Conservation (phyloP, 2,329 filamentous ascomycete species). For the Monilinia vaccinii-corymbosi region DNA sequence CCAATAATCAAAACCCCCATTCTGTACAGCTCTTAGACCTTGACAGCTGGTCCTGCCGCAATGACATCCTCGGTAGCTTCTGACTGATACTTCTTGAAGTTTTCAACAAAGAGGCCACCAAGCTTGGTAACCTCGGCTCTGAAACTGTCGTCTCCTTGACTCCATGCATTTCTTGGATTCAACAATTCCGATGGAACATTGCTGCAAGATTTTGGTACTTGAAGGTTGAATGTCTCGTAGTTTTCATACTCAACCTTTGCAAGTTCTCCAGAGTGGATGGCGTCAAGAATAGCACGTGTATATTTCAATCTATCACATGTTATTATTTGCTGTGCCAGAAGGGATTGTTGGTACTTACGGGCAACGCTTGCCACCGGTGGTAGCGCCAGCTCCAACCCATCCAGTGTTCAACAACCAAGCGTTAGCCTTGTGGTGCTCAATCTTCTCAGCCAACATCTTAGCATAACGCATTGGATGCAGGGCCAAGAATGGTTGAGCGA, state of each 20-base stretch:
- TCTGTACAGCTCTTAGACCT: conserved; percentile 11
- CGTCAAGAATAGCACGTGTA: conserved; percentile 94
- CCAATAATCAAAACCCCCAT: background rate
- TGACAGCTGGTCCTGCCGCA: conserved; percentile 46
- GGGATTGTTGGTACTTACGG: conserved; percentile 37
- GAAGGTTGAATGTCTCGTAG: conserved; percentile 94
- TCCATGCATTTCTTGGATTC: conserved; percentile 93
- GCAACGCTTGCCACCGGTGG: conserved; percentile 91
- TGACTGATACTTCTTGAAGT: conserved; percentile 92
- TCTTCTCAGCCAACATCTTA: conserved; percentile 97
- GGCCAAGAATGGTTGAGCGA: conserved; percentile 97
- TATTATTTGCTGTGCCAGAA: conserved; percentile 6
- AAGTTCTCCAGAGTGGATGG: conserved; percentile 94
- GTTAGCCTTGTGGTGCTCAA: conserved; percentile 86
- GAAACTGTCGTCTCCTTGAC: conserved; percentile 72
- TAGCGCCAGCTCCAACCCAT: conserved; percentile 87
- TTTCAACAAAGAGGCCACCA: conserved; percentile 81
- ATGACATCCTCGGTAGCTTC: conserved; percentile 75
- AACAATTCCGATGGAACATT: conserved; percentile 85
- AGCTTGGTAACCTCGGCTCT: conserved; percentile 83
- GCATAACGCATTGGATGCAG: conserved; percentile 99
- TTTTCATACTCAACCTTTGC: conserved; percentile 88
- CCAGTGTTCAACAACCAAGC: conserved; percentile 98
- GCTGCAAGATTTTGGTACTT: conserved; percentile 85
- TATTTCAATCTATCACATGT: conserved; percentile 61